Evolutionary conservation across 2,329 filamentous ascomycete species (phyloP).

Genomic region (Aspergillus quadrilineatus): DNA sequence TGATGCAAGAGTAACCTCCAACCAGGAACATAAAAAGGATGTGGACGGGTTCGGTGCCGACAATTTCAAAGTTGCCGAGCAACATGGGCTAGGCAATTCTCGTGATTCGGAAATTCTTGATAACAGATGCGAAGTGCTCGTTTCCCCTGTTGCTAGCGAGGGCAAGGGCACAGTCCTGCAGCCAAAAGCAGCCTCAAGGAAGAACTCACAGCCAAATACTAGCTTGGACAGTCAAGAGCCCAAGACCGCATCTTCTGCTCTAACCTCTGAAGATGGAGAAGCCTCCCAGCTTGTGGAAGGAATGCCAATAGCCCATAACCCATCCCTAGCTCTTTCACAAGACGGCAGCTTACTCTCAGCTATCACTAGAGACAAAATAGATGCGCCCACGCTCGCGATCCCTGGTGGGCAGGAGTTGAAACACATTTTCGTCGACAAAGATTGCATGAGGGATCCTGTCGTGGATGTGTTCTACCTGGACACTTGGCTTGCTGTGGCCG

Average conservation of each 20-base stretch:
- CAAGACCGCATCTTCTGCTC: conserved; percentile 18
- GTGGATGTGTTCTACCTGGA: conserved; percentile 79
- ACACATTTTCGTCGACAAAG: conserved; percentile 72
- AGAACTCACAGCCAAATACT: conserved; percentile 24
- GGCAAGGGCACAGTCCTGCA: conserved; percentile 60
- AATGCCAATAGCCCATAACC: conserved; percentile 52
- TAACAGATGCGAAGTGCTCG: conserved; percentile 67
- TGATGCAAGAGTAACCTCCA: conserved; percentile 60
- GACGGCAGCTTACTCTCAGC: conserved; percentile 70
- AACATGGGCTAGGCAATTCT: conserved; percentile 60
- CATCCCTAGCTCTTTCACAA: conserved; percentile 67
- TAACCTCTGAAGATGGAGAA: conserved; percentile 22
- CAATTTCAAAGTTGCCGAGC: conserved; percentile 66
- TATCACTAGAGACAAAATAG: conserved; percentile 43
- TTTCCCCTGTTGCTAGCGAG: conserved; percentile 63
- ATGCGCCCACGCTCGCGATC: conserved; percentile 50
- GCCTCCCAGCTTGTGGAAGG: conserved; percentile 26
- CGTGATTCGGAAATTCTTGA: conserved; percentile 70
- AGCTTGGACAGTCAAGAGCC: conserved; percentile 21
- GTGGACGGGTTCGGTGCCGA: conserved; percentile 77
- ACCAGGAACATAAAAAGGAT: conserved; percentile 67
- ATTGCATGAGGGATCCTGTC: conserved; percentile 93
- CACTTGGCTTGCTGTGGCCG: conserved; percentile 80
- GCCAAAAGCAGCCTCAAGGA: conserved; percentile 48
- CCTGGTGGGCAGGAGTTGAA: conserved; percentile 65